Percentiles rank a stretch among this genome's conserved stretches.
These are phyloP conservation scores for Kodamaea hsintzibuensis DNA, from an alignment of 805 yeast species.

Conservation along the genomic window DNA sequence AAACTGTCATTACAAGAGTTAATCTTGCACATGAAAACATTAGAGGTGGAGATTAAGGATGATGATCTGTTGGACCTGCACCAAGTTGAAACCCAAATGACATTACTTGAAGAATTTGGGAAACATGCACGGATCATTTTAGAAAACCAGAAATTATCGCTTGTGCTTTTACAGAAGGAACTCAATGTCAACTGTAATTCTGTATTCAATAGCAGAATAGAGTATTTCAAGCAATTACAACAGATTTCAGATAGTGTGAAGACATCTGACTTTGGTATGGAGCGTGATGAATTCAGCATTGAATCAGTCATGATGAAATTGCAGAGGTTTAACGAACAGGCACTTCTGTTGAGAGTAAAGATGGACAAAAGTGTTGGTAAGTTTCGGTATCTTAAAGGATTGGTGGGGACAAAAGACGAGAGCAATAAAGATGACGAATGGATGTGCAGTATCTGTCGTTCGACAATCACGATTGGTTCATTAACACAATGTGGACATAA, in stretches of 20 bases:
- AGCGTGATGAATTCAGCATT: slow-evolving; percentile 16
- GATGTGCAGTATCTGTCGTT: slow-evolving; percentile 78
- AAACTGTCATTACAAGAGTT: slow-evolving; percentile 37
- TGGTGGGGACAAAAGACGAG: slow-evolving; percentile 17
- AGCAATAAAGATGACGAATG: slow-evolving; percentile 37
- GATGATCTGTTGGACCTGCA: slow-evolving; percentile 16
- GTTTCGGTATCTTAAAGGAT: slow-evolving; percentile 33
- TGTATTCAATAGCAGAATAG: slow-evolving; percentile 76
- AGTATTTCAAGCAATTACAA: slow-evolving; percentile 83
- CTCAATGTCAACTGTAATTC: slow-evolving; percentile 54
- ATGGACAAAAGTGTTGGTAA: slow-evolving; percentile 37
- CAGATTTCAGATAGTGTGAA: slow-evolving; percentile 80
- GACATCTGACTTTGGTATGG: slow-evolving; percentile 28
- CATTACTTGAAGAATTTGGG: slow-evolving; percentile 22
- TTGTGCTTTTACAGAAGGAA: slow-evolving; percentile 45
- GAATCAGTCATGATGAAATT: slow-evolving; percentile 12
- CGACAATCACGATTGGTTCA: slow-evolving; percentile 69
- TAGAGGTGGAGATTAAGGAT: slow-evolving; percentile 26
- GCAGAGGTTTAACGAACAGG: slow-evolving; percentile 12
- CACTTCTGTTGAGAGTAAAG: slow-evolving; percentile 7
- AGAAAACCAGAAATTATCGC: slow-evolving; percentile 45
- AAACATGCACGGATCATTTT: slow-evolving; percentile 29
- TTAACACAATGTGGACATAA: slow-evolving; percentile 90
- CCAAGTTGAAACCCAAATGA: slow-evolving; percentile 20
- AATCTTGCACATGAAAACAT: slow-evolving; percentile 26